These are phyloP conservation scores for Saksenaea vasiformis DNA, from an alignment of 371 early-diverging fungal genomes.

Conservation along the genomic window DNA sequence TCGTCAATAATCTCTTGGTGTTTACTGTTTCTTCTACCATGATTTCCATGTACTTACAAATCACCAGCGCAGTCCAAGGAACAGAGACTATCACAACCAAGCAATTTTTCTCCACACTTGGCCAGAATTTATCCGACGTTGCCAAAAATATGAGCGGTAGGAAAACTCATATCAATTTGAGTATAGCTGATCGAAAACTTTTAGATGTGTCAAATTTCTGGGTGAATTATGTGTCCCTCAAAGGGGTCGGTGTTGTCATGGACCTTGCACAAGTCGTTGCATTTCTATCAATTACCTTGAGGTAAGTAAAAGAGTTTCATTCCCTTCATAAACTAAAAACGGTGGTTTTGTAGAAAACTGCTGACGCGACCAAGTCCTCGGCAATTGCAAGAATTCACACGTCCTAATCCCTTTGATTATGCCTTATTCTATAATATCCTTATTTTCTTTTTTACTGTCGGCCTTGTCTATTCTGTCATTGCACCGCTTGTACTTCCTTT, in stretches of 20 bases:
- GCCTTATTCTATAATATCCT: slow-evolving; percentile 71
- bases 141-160: slow-evolving; percentile 38
- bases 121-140: slow-evolving; percentile 29
- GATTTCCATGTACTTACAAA: slow-evolving; percentile 49
- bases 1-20: slow-evolving; percentile 69
- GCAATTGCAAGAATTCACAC: slow-evolving; percentile 61
- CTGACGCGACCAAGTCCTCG: slow-evolving; percentile 74
- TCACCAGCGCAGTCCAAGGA: slow-evolving; percentile 37
- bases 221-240: slow-evolving; percentile 73
- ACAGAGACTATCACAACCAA: slow-evolving; percentile 17
- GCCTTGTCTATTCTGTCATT: slow-evolving; percentile 70
- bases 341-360: slow-evolving; percentile 38
- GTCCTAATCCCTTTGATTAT: slow-evolving; percentile 74
- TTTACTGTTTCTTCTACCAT: slow-evolving; percentile 64
- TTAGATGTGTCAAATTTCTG: slow-evolving; percentile 58
- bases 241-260: slow-evolving; percentile 62
- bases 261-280: slow-evolving; percentile 74
- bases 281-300: slow-evolving; percentile 55
- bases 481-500: slow-evolving; percentile 73
- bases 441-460: slow-evolving; percentile 62
- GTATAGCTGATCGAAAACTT: not conserved
- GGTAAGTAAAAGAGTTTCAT: slow-evolving; percentile 24
- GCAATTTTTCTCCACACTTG: slow-evolving; percentile 28
- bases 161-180: too few species aligned
- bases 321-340: not conserved